Base-by-base conservation (phyloP, 257 asterid genomes). In the Solanum gracilifrons region DNA sequence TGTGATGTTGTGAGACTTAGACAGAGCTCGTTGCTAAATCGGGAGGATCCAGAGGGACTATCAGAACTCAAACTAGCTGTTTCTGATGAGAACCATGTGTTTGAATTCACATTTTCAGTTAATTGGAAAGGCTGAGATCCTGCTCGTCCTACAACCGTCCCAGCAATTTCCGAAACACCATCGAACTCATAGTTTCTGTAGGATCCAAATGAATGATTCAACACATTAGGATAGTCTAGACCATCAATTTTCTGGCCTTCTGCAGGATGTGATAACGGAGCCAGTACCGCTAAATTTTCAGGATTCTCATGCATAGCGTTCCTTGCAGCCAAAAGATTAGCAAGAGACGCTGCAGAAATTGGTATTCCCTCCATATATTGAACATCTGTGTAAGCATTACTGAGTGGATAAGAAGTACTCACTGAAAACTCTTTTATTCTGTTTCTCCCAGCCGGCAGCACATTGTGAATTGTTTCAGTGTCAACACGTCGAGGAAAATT, bases 1-100 rank as follows among this genome's bases (percentile, higher is more conserved):
- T 88, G 92, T 55, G 93, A 90, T 3, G 95, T 88, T 43, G 97
- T 90, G 36, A 96, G 95, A 68, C 97, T 96, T 76, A 95, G 91
- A 9, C 98, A 96, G 86, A 95, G 88, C 90, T 93, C 94, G 1
- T 93, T 93, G 39, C 91, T 91, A 88, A 92, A 92, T 68, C 91
- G 90, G 69, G 95, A 88, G 18, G 71, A 82, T 48, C 90, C 91
- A 9, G 91, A 87, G 9, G 88, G 92, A 75, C 89, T 90, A 71
- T 79, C 75, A 55, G 90, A 88, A 39, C 82, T 64, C 88, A 88
- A 48, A 48, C 87, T 87, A 36, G 83, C 86, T 32, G 82, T 89
- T 90, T 89, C 91, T 4, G 89, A 71, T 79, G 87, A n/a, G 21
- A 90, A 69, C 97, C 94, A 93, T 64, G 88, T 91, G 27, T 89